phyloP scores from a whole-genome alignment of 768 basidiomycete genomes.

The Boletus huronensis region DNA sequence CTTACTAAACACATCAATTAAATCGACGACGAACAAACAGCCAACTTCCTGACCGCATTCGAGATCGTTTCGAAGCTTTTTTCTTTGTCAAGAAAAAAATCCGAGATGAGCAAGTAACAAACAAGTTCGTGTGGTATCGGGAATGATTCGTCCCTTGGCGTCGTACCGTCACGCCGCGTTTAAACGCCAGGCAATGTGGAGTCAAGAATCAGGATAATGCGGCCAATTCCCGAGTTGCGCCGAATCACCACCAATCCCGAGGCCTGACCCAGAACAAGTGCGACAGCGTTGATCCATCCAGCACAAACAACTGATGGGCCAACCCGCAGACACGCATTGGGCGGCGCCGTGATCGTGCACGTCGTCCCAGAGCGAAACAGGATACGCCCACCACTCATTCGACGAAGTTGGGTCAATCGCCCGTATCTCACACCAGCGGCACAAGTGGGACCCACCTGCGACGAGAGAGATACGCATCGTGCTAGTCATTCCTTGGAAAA shows the following conservation, averaged over 20 bases:
- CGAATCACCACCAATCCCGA: constrained; percentile 81
- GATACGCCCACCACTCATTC: constrained; percentile 65
- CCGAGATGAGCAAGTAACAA: too few species aligned
- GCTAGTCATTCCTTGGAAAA: constrained; percentile 38
- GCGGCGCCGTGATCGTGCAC: constrained; percentile 76
- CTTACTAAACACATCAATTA: too few species aligned
- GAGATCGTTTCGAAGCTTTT: too few species aligned
- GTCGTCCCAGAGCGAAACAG: constrained; percentile 70
- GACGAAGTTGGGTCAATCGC: constrained; percentile 44
- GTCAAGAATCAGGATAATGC: constrained; percentile 56
- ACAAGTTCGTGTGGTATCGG: too few species aligned
- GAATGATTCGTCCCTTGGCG: too few species aligned
- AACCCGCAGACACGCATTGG: constrained; percentile 63
- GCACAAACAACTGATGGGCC: constrained; percentile 73
- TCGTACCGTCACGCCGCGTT: too few species aligned
- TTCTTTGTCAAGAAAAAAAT: too few species aligned
- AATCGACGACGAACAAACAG: too few species aligned
- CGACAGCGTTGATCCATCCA: constrained; percentile 78
- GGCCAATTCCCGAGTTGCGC: constrained; percentile 72
- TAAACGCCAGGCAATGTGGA: constrained; percentile 45
- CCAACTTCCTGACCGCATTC: too few species aligned
- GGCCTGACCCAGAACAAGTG: constrained; percentile 71
- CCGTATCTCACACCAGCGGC: too few species aligned
- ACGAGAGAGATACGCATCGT: constrained; percentile 61
- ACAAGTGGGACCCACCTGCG: constrained; percentile 41